phyloP scores from a whole-genome alignment of 768 basidiomycete species.

The Macrolepiota fuliginosa region DNA sequence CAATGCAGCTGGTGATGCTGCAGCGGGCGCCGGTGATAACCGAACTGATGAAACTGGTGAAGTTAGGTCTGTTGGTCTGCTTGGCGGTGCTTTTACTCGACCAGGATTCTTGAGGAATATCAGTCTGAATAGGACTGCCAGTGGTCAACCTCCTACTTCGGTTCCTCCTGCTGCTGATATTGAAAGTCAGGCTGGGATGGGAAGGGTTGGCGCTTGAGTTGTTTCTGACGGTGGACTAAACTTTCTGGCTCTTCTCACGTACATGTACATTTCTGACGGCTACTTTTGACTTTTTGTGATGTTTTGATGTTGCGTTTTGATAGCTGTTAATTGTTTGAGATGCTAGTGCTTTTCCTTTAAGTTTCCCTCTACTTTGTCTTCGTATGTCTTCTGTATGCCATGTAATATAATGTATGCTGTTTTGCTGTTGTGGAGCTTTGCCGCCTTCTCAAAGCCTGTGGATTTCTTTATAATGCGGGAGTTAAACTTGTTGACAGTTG shows the following conservation, averaged over 20 bases:
- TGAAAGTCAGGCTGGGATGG: conserved; percentile 17
- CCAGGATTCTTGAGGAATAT: conserved; percentile 31
- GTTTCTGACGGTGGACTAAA: not conserved
- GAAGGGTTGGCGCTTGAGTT: conserved; percentile 15
- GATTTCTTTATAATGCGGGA: no score
- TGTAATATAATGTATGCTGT: not conserved
- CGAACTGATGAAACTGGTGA: conserved; percentile 7
- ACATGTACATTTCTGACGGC: not conserved
- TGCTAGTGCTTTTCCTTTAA: not conserved
- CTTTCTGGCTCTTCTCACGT: not conserved
- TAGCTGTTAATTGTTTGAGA: no score
- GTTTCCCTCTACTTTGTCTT: not conserved
- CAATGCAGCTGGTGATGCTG: not conserved
- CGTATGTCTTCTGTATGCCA: not conserved
- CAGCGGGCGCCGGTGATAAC: conserved; percentile 1
- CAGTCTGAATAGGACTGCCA: conserved; percentile 13
- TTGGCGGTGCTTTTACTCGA: conserved; percentile 18
- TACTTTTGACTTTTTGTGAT: not conserved
- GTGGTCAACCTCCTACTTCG: conserved; percentile 3
- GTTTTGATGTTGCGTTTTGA: not conserved
- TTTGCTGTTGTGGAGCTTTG: no score
- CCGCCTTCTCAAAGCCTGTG: no score
- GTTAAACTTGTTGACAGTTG: no score
- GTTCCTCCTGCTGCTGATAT: conserved; percentile 16
- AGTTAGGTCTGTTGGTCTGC: conserved; percentile 21